Evolutionary conservation across 148 eudicot genomes (phyloP), one percentile per base, ranked within the genome.

Genomic region (Diospyros kaki): DNA sequence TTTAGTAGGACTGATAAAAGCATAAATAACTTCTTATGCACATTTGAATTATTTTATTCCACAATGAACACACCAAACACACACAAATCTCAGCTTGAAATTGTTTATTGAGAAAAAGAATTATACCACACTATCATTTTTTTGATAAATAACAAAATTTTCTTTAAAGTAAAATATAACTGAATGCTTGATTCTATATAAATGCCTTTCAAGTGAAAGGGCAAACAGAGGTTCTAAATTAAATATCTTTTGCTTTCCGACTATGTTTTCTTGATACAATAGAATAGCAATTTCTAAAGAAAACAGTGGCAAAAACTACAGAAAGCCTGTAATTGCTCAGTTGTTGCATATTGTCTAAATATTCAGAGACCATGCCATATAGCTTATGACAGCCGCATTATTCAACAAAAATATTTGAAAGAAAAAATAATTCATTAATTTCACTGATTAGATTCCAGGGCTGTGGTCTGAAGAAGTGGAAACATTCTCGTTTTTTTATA

Each of bases 261-360:
- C 9, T 46, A 5, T 15, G 11, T 44, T 65, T 15, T 5, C n/a
- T 2, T 4, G 52, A 7, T 44, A 41, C 18, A 28, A 64, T 2
- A 13, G 48, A 42, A 42, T 5, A 64, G 9, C 5, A 44, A 6
- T 40, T 18, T 46, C 69, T n/a, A 66, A 66, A 17, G 7, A 66
- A 28, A 39, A 66, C 7, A 45, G 8, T 66, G 53, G 52, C 39
- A 66, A 8, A 13, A 44, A 15, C 15, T 66, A n/a, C 13, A 66
- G 4, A 66, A 66, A 40, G n/a, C 68, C 68, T 14, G 4, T 51
- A 65, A 7, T 6, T 43, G 4, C 51, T 65, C 51, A 1, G 43
- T 41, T 65, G 45, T 43, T 65, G 50, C 68, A 17, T 65, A 39
- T 65, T 44, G 8, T n/a, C 6, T 17, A 66, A 66, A 66, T 66